These are phyloP conservation scores for Malassezia sp. DNA, from an alignment of 1,284 basidiomycete species.

Conservation along the genomic window DNA sequence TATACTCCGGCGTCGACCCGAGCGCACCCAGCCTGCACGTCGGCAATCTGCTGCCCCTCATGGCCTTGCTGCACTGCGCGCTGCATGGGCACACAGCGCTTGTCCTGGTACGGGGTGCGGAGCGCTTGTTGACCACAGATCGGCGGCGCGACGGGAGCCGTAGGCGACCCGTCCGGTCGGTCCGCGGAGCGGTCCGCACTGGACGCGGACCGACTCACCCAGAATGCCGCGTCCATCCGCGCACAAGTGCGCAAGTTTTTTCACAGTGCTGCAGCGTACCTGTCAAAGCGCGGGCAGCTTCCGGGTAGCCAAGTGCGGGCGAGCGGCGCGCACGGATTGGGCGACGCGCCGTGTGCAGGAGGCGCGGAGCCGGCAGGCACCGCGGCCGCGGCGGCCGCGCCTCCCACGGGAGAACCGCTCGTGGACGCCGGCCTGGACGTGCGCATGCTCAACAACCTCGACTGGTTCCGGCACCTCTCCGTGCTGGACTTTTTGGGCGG, in stretches of 20 bases:
- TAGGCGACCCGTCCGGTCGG: constrained; percentile 90
- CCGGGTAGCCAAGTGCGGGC: too few relatives aligned
- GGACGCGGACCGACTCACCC: constrained; percentile 54
- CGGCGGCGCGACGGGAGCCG: constrained; percentile 87
- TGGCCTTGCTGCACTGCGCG: constrained; percentile 77
- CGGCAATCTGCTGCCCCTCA: constrained; percentile 79
- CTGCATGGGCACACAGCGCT: constrained; percentile 68
- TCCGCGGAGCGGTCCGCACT: constrained; percentile 68
- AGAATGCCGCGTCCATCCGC: constrained; percentile 62
- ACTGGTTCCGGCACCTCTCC: constrained; percentile 65
- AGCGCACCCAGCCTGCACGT: constrained; percentile 79
- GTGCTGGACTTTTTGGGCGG: constrained; percentile 74
- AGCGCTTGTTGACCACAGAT: constrained; percentile 54
- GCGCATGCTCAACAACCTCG: constrained; percentile 61
- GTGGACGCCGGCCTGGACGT: constrained; percentile 13
- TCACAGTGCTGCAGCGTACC: constrained; percentile 54
- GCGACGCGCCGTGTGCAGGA: constrained; percentile 31
- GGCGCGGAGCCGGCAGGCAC: too few relatives aligned
- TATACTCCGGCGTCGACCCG: constrained; percentile 87
- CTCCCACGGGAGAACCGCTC: background rate
- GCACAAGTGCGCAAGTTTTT: constrained; percentile 65
- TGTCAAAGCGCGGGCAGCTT: too few relatives aligned
- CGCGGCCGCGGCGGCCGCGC: background rate
- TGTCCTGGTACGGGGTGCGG: constrained; percentile 56
- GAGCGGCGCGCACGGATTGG: too few relatives aligned